These are phyloP conservation scores for Saksenaea oblongispora DNA, from an alignment of 371 early-diverging fungal species.

Conservation along the genomic window DNA sequence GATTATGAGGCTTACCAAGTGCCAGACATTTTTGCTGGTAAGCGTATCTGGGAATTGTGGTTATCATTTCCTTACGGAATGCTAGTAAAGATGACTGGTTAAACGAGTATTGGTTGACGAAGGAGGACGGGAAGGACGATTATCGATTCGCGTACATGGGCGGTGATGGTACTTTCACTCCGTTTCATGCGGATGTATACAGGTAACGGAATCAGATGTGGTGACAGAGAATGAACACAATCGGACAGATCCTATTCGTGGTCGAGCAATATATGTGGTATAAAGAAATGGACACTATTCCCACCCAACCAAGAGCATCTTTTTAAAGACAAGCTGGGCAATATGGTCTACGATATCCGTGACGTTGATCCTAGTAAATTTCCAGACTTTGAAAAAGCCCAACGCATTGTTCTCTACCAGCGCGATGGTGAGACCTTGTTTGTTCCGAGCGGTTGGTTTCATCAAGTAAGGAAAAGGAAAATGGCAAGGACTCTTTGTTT, in stretches of 20 bases:
- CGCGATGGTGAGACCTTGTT: conserved; percentile 68
- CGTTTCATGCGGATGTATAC: conserved; percentile 78
- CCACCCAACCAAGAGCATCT: conserved; percentile 62
- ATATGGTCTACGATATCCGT: conserved; percentile 61
- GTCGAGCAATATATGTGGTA: conserved; percentile 78
- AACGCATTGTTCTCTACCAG: conserved; percentile 54
- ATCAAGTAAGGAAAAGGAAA: conserved; percentile 47
- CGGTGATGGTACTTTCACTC: conserved; percentile 72
- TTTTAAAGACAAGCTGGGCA: conserved; percentile 46
- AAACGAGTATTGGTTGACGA: conserved; percentile 62
- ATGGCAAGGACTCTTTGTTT: background rate
- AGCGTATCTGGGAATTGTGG: background rate
- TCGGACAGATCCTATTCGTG: conserved; percentile 67
- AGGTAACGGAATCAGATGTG: conserved; percentile 27
- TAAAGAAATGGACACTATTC: conserved; percentile 72
- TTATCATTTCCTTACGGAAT: conserved; percentile 6
- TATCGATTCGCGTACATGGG: conserved; percentile 78
- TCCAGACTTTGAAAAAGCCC: conserved; percentile 53
- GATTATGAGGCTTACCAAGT: conserved; percentile 48
- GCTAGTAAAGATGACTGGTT: conserved; percentile 69
- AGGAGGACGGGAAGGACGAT: conserved; percentile 55
- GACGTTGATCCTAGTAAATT: conserved; percentile 52
- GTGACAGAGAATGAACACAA: background rate
- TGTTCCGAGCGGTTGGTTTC: conserved; percentile 79
- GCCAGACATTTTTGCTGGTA: conserved; percentile 57